Evolutionary conservation across 495 filamentous ascomycete genomes (phyloP).

Genomic region (Annulohypoxylon nitens): DNA sequence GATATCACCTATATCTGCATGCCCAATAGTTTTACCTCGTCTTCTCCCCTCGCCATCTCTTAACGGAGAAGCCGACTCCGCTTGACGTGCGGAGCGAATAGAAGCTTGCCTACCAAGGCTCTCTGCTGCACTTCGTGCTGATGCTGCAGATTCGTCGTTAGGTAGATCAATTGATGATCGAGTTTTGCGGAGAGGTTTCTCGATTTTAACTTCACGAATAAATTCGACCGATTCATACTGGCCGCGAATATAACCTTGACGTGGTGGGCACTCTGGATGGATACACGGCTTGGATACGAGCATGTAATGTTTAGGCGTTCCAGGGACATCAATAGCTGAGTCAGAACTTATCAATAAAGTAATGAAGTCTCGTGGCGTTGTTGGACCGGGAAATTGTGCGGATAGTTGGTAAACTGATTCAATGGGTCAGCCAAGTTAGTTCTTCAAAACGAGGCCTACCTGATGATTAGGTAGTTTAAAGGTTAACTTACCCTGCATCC

Average conservation of each 20-base stretch:
- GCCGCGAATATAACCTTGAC: conserved; percentile 81
- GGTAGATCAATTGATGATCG: conserved; percentile 53
- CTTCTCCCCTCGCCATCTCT: conserved; percentile 26
- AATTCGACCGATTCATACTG: conserved; percentile 93
- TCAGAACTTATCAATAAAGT: conserved; percentile 75
- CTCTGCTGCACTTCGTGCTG: conserved; percentile 28
- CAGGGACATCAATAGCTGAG: conserved; percentile 36
- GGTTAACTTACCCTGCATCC: conserved; percentile 65
- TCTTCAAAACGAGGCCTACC: background rate
- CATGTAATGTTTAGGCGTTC: conserved; percentile 74
- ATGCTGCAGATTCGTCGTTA: conserved; percentile 41
- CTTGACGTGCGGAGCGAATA: conserved; percentile 49
- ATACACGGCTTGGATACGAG: conserved; percentile 85
- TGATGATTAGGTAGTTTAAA: background rate
- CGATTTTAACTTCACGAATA: conserved; percentile 80
- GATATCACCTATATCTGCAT: conserved; percentile 23
- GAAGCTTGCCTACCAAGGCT: conserved; percentile 49
- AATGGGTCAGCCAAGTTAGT: conserved; percentile 19
- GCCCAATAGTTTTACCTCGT: conserved; percentile 41
- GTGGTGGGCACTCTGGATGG: conserved; percentile 77
- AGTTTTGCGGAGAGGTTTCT: conserved; percentile 51
- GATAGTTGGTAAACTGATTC: conserved; percentile 81
- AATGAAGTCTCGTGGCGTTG: conserved; percentile 89
- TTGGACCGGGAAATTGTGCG: conserved; percentile 91
- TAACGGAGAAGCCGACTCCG: conserved; percentile 18